Evolutionary conservation across 139 green algal species (phyloP).

Genomic region (Chlamydomonas eustigma): DNA sequence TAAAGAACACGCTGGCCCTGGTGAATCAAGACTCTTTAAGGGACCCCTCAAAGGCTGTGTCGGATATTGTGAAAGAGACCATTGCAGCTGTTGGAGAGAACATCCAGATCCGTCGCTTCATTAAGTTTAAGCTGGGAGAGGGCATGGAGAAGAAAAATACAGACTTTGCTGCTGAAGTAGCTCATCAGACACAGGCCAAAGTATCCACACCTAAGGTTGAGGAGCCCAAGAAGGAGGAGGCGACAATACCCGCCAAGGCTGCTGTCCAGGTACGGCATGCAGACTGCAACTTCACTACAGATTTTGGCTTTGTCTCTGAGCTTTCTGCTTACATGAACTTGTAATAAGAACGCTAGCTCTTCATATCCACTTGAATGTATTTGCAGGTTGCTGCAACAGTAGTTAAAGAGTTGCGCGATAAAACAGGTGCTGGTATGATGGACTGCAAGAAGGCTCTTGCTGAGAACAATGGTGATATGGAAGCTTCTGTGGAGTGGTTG

Average conservation of each 20-base stretch:
- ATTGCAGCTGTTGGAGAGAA: conserved; percentile 89
- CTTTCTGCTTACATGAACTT: too few relatives aligned
- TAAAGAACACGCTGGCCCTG: conserved; percentile 62
- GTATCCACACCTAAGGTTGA: conserved; percentile 40
- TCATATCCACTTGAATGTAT: too few relatives aligned
- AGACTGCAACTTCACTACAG: background rate
- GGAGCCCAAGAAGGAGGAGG: conserved; percentile 43
- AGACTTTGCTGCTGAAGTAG: conserved; percentile 88
- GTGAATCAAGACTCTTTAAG: background rate
- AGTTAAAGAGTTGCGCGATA: conserved; percentile 88
- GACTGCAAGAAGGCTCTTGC: conserved; percentile 95
- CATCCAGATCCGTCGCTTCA: conserved; percentile 82
- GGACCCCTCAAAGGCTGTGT: conserved; percentile 62
- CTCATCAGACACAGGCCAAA: conserved; percentile 66
- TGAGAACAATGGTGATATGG: conserved; percentile 69
- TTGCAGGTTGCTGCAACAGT: background rate
- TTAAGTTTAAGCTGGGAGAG: conserved; percentile 81
- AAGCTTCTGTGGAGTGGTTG: conserved; percentile 78
- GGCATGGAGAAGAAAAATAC: conserved; percentile 76
- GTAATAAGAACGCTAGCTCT: too few relatives aligned
- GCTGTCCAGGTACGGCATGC: too few relatives aligned
- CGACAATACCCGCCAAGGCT: conserved; percentile 21
- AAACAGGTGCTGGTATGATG: conserved; percentile 94
- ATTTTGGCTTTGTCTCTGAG: background rate
- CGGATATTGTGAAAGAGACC: conserved; percentile 84